Conservation (phyloP, 1,284 basidiomycete genomes). For the Ustilago bromivora region DNA sequence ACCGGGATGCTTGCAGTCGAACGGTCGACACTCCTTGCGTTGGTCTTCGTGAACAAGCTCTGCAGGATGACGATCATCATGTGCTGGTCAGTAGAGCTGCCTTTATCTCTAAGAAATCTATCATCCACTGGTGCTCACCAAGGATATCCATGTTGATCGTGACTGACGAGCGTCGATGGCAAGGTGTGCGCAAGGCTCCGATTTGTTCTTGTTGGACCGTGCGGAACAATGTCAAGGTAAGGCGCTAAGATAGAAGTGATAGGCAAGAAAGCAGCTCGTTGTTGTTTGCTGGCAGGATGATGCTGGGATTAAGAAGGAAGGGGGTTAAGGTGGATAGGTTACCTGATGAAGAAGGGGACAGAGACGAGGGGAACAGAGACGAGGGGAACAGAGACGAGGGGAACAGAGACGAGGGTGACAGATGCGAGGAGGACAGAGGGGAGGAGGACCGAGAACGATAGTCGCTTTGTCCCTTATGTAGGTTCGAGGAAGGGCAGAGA, state of each 20-base stretch:
- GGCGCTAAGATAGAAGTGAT: not conserved
- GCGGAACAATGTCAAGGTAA: not conserved
- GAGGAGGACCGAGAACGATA: conserved; percentile 2
- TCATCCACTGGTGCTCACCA: conserved; percentile 24
- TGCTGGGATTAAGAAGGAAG: not conserved
- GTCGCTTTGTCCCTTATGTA: conserved; percentile 1
- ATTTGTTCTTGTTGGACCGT: not conserved
- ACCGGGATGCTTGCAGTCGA: conserved; percentile 50
- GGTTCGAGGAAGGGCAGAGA: not conserved
- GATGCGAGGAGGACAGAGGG: not conserved
- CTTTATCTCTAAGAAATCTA: not conserved
- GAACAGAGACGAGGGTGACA: too few species aligned
- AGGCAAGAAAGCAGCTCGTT: not conserved
- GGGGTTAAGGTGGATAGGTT: not conserved
- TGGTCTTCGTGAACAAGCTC: conserved; percentile 63
- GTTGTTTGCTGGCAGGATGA: not conserved
- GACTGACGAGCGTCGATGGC: not conserved
- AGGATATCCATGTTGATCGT: conserved; percentile 53
- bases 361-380: not conserved
- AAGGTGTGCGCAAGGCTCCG: not conserved
- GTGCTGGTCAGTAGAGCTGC: not conserved
- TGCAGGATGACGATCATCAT: conserved; percentile 8
- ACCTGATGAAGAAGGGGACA: not conserved
- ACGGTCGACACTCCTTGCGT: conserved; percentile 50
- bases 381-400: not conserved